Base-by-base conservation (phyloP, 805 yeast genomes). In the Clavispora carvajalis region DNA sequence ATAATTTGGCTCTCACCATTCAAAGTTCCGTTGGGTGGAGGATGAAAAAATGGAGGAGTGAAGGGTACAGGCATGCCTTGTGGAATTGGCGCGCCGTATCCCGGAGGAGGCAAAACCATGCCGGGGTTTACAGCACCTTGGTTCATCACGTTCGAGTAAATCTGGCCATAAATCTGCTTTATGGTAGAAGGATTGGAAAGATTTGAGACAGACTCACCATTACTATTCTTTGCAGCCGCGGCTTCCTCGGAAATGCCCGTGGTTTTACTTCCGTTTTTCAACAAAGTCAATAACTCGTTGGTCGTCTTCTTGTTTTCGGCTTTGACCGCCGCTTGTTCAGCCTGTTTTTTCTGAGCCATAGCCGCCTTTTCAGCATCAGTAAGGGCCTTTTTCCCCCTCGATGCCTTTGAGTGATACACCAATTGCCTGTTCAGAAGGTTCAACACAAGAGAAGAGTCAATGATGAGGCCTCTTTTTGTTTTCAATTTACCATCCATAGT, bases 401-500 rank as follows among this genome's bases (percentile, higher is more conserved):
- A 78, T 9, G 85, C 83, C 52, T 77, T 77, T 3, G 89, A 77
- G 52, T 85, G 90, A 59, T 74, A 85, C 29, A 85, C 78, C 52
- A 86, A 77, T 59, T 91, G 96, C 46, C 76, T 76, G 52, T 77
- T 65, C 4, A 91, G 72, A 37, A 91, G 56, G 58, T 93, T 93
- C 63, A 93, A 72, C 25, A 93, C 80, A 40, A 86, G 73, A 0
- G 91, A 79, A 0, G 95, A 80, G 48, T 86, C 95, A 40, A 93
- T 77, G 18, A 84, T 79, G 50, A 88, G 63, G 15, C 98, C 99
- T 55, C 99, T 80, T 53, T 80, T 84, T 5, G 91, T 76, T 38
- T 64, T 65, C 53, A 89, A 70, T 58, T 86, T 79, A 5, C 95
- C 95, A 50, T 80, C 85, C 65, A 93, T 71, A 19, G 74, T 79